Evolutionary conservation across 352 stramenopile species (phyloP), one percentile per base, ranked within the genome.

Genomic region (Phytophthora niederhauseri): DNA sequence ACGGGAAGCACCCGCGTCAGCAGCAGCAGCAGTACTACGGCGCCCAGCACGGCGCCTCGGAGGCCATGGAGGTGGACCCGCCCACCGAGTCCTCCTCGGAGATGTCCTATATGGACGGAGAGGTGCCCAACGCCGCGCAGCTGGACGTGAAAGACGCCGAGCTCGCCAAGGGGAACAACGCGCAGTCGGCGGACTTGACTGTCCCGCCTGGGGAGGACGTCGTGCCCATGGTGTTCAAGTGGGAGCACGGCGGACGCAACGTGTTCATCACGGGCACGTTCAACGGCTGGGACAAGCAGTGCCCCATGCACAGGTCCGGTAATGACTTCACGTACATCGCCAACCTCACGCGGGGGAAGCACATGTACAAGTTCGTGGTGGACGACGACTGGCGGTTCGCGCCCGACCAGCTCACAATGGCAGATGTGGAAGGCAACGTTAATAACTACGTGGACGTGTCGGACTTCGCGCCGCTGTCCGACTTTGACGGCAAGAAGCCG

Each of bases 271-370:
- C 98, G 19, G 98, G 98, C 26, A 99, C 98, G 19, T 99, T 99
- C 81, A 99, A 99, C 71, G 97, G 97, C 30, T 99, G 98, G 98
- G 97, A 89, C 65, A 97, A 98, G 75, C 97, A 99, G 77, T 99
- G 98, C 59, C 97, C 97, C 22, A 99, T 99, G 98, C 98, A 99
- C 78, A 90, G 98, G 24, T 99, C 92, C 0, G 98, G 98, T 62
- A 99, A 99, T 70, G 98, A 99, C 78, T 99, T 99, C 74, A 99
- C 97, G 46, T 99, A 99, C 84, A 99, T 99, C 79, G 97, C 98
- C 68, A 99, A 99, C 78, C 86, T 99, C 36, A 94, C 88, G 58
- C 82, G 87, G 9, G 97, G 97, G 4, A 99, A 99, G 75, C 98
- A 99, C 82, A 98, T 98, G 63, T 99, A 99, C 82, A 99, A 99